phyloP scores from a whole-genome alignment of 1,139 yeast genomes.

The Suhomyces maxii region DNA sequence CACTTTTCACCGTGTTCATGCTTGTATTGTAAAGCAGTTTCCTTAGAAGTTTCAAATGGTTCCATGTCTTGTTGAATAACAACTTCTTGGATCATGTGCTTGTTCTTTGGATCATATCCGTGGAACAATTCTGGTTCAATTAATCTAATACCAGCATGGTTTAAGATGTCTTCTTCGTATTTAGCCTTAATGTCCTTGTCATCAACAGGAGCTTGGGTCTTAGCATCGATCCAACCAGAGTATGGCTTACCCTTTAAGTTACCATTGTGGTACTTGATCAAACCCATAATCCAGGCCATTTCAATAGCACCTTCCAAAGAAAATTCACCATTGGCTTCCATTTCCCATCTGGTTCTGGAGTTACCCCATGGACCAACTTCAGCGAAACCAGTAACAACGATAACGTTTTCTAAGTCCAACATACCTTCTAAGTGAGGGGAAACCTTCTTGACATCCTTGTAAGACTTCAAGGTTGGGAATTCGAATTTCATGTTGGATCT shows the following conservation, averaged over 20 bases:
- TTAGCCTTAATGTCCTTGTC: slow-evolving; percentile 90
- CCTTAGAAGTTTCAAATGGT: slow-evolving; percentile 92
- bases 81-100: slow-evolving; percentile 90
- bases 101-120: slow-evolving; percentile 93
- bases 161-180: slow-evolving; percentile 84
- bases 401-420: slow-evolving; percentile 85
- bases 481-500: slow-evolving; percentile 93
- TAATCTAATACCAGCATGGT: slow-evolving; percentile 94
- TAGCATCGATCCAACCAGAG: slow-evolving; percentile 97
- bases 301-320: slow-evolving; percentile 98
- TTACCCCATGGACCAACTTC: slow-evolving; percentile 99
- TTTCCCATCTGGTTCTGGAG: slow-evolving; percentile 98
- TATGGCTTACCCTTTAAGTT: slow-evolving; percentile 84
- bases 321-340: slow-evolving; percentile 94
- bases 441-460: slow-evolving; percentile 66
- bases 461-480: slow-evolving; percentile 84
- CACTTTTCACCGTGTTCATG: slow-evolving; percentile 92
- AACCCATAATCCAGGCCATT: slow-evolving; percentile 99
- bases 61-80: slow-evolving; percentile 95
- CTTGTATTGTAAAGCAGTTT: slow-evolving; percentile 92
- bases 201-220: slow-evolving; percentile 89
- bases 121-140: slow-evolving; percentile 92
- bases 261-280: slow-evolving; percentile 92
- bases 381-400: slow-evolving; percentile 95
- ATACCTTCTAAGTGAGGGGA: slow-evolving; percentile 85